Percentiles rank a stretch among this genome's conserved stretches.
Evolutionary conservation across 352 stramenopile genomes (phyloP).

Genomic region (Chrysophaeum taylorii): DNA sequence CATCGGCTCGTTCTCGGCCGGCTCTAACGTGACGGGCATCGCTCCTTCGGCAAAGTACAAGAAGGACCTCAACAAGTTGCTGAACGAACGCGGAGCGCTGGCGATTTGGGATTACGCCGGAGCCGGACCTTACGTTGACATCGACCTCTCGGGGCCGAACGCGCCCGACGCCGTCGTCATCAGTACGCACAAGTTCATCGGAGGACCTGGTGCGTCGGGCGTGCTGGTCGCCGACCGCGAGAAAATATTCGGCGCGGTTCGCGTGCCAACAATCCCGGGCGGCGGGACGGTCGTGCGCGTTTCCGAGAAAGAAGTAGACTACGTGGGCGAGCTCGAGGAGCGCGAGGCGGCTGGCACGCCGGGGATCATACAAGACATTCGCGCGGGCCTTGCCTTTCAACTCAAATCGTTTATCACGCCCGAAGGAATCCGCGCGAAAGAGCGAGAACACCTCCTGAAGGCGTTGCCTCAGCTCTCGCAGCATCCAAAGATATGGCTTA

Average conservation of each 20-base stretch:
- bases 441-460: no score
- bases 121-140: no score
- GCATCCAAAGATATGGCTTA: no score
- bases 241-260: not conserved
- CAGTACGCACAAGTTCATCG: conserved; percentile 16
- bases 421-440: no score
- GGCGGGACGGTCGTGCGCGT: no score
- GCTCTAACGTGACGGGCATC: conserved; percentile 86
- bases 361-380: conserved; percentile 6
- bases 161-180: conserved; percentile 3
- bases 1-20: conserved; percentile 80
- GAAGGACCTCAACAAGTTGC: conserved; percentile 61
- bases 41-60: no score
- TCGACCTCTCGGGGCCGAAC: no score
- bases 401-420: no score
- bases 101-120: not conserved
- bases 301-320: not conserved
- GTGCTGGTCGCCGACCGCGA: not conserved
- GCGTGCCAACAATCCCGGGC: no score
- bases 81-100: not conserved
- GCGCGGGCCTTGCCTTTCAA: conserved; percentile 3
- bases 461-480: no score
- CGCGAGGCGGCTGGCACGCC: conserved; percentile 14
- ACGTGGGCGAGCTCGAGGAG: not conserved
- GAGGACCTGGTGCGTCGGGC: conserved; percentile 4